These are phyloP conservation scores for Ascochyta rabiei DNA, from an alignment of 2,329 filamentous ascomycete genomes.

Conservation along the genomic window DNA sequence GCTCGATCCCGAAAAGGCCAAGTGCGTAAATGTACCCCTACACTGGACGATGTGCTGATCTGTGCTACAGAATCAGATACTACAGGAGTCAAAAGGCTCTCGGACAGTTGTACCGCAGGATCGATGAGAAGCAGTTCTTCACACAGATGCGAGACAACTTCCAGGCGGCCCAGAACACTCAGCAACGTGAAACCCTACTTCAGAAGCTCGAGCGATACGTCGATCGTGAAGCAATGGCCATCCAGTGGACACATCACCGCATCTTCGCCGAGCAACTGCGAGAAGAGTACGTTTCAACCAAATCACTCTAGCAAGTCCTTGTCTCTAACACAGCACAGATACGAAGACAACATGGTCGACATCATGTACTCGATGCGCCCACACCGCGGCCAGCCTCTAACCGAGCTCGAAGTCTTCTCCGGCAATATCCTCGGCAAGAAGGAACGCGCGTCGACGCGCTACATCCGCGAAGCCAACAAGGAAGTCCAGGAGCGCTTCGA, in stretches of 20 bases:
- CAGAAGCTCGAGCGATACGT: conserved; percentile 51
- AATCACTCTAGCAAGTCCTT: background rate
- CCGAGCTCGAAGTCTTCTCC: conserved; percentile 56
- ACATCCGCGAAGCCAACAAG: conserved; percentile 36
- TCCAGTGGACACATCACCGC: conserved; percentile 50
- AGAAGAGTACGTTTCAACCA: conserved; percentile 26
- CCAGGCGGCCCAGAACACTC: conserved; percentile 5
- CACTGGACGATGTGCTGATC: background rate
- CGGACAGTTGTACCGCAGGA: conserved; percentile 71
- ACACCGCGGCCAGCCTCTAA: conserved; percentile 37
- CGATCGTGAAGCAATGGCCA: conserved; percentile 44
- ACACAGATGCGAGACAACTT: conserved; percentile 31
- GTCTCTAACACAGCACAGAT: conserved; percentile 41
- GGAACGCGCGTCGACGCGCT: conserved; percentile 45
- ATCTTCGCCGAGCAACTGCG: conserved; percentile 52
- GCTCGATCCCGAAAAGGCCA: conserved; percentile 54
- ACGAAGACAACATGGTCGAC: conserved; percentile 58
- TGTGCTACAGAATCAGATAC: conserved; percentile 54
- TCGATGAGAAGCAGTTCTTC: conserved; percentile 73
- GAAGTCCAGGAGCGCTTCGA: conserved; percentile 51
- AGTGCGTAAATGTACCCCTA: conserved; percentile 1
- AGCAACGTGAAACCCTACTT: conserved; percentile 25
- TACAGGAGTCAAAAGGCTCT: conserved; percentile 73
- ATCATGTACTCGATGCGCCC: conserved; percentile 52
- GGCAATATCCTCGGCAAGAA: conserved; percentile 63